phyloP scores from a whole-genome alignment of 768 basidiomycete genomes.

The Kwoniella sp. region DNA sequence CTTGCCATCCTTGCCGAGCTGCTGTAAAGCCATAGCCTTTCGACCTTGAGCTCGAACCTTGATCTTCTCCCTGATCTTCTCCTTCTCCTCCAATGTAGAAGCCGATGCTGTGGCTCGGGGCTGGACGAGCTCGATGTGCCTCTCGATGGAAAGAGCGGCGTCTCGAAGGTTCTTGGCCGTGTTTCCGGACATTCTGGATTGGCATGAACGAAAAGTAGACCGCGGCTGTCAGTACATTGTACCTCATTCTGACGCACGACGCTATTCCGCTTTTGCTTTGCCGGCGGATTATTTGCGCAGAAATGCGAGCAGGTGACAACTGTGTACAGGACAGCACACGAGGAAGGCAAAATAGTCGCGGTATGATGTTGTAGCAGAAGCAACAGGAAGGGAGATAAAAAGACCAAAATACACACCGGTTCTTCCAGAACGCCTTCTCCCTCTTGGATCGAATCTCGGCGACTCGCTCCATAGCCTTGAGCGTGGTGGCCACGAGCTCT shows the following conservation, averaged over 20 bases:
- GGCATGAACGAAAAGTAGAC: no score
- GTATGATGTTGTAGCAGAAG: neutral
- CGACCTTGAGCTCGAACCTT: slow-evolving; percentile 58
- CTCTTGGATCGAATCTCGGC: slow-evolving; percentile 86
- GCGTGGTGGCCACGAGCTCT: slow-evolving; percentile 84
- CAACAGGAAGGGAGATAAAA: neutral
- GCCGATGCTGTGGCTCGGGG: slow-evolving; percentile 41
- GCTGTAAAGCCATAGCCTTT: slow-evolving; percentile 48
- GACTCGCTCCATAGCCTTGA: slow-evolving; percentile 94
- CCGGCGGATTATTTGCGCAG: no score
- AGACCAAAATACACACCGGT: slow-evolving; percentile 57
- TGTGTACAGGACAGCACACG: neutral
- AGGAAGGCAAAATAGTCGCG: neutral
- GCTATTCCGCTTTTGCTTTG: no score
- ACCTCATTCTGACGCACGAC: no score
- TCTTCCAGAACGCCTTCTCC: slow-evolving; percentile 95
- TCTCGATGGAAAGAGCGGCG: slow-evolving; percentile 71
- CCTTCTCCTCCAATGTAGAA: slow-evolving; percentile 58
- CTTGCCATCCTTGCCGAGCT: slow-evolving; percentile 29
- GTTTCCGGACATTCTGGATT: slow-evolving; percentile 79
- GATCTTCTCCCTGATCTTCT: slow-evolving; percentile 74
- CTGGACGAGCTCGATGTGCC: slow-evolving; percentile 56
- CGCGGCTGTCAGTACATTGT: no score
- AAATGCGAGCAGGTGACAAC: no score
- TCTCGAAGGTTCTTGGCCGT: slow-evolving; percentile 63